Base-by-base conservation (phyloP, 257 asterid genomes). In the Craterostigma plantagineum region DNA sequence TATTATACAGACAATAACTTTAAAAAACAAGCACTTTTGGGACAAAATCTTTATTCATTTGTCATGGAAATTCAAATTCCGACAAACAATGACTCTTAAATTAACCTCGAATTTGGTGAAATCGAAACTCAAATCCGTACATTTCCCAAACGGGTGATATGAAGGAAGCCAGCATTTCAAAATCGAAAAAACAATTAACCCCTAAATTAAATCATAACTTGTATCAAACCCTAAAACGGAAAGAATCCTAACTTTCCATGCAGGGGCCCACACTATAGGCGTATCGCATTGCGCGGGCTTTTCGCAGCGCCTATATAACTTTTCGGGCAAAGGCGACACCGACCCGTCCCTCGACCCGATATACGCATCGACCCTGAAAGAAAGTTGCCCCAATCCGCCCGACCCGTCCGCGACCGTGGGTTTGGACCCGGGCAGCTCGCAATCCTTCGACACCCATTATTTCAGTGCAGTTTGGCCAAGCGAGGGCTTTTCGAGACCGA, bases 221-320 rank as follows among this genome's bases (percentile, higher is more conserved):
- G n/a, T n/a, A n/a, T 8, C 14, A 37, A 10, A 8, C 11, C 41
- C 14, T 10, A 37, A 37, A 37, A 37, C n/a, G 3, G 8, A 37
- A 3, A 10, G 8, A 37, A 10, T 12, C 3, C 3, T 3, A 12
- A 12, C 14, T 37, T 37, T 37, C n/a, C n/a, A 12, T 37, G 41
- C 41, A 70, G 81, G 86, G n/a, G 81, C 65, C 11, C 81, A 71
- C 60, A 71, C 78, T 16, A 68, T 76, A 46, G 41, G 81, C 30
- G 75, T 65, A 1, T 48, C 76, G 4, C 86, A 57, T 35, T 76
- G 87, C 18, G 69, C 70, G 1, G 58, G 70, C 10, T 71, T 76
- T 58, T 50, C 73, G 9, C 63, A 60, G 58, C 63, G 81, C 53
- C 30, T 23, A 2, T 60, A 15, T 66, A 71, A 76, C 56, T 76